Evolutionary conservation across 305 asterid genomes (phyloP), one percentile per base, ranked within the genome.

Genomic region (Rubia peregrina): DNA sequence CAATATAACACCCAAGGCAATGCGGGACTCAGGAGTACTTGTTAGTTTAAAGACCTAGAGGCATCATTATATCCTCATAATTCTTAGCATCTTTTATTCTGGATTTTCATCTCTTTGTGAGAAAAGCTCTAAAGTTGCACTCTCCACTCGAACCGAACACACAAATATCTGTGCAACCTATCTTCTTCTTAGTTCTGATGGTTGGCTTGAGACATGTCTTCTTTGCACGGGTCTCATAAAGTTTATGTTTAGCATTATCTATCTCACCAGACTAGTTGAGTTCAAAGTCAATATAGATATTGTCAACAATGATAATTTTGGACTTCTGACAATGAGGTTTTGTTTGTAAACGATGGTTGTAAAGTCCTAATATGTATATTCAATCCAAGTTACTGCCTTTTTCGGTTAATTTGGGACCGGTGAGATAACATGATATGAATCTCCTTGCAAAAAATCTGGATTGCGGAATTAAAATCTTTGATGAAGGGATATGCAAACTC

Each of bases 21-120:
- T 4, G 6, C 5, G 5, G 40, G 6, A 36, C 7, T 36, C 40
- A 4, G 0, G 5, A 4, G 6, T 36, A 36, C 40, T 36, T 36
- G 40, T 36, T 36, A 36, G 40, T 55, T 49, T 51, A 72, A 53
- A 76, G 67, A 42, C 79, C 81, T 48, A 5, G 66, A 56, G 91
- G 79, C 92, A 93, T 83, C 14, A 17, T 19, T 9, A 85, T 82
- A 75, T 97, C 97, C n/a, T 97, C 98, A 53, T 96, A 91, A 76
- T 70, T 88, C 76, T 88, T 96, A 0, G 98, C 87, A 33, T 85
- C 88, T 77, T 74, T 91, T 71, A 86, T 68, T 65, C 89, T 77
- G 3, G 70, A 21, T 78, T 91, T 74, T 85, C 95, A 7, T 69
- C 76, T 49, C 97, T 95, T 16, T 0, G 55, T n/a, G 33, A 61